Evolutionary conservation across 805 yeast genomes (phyloP).

Genomic region (Candida adriatica): DNA sequence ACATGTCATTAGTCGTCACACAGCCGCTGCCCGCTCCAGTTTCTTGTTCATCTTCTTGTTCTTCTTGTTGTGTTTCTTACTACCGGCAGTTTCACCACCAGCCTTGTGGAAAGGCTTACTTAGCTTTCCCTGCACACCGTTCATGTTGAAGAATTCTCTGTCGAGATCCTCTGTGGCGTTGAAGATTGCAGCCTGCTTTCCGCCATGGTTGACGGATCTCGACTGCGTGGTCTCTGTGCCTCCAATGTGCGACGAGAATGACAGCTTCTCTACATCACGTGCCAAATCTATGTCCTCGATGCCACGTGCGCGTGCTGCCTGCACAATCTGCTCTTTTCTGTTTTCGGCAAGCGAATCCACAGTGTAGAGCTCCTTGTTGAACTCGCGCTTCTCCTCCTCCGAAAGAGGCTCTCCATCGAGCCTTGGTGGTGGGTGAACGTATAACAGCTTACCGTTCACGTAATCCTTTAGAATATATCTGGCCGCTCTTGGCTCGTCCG

Average conservation of each 20-base stretch:
- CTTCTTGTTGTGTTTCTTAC: constrained; percentile 72
- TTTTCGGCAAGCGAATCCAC: constrained; percentile 60
- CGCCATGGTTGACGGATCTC: constrained; percentile 62
- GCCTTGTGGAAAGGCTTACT: constrained; percentile 68
- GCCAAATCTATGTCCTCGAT: constrained; percentile 54
- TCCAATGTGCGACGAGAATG: constrained; percentile 74
- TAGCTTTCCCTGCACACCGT: constrained; percentile 53
- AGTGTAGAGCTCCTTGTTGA: constrained; percentile 71
- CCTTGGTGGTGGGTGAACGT: constrained; percentile 83
- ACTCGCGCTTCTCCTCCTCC: constrained; percentile 49
- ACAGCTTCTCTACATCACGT: constrained; percentile 60
- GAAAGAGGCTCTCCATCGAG: constrained; percentile 37
- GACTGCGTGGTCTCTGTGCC: constrained; percentile 38
- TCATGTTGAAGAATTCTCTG: constrained; percentile 74
- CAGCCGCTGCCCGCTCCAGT: constrained; percentile 7
- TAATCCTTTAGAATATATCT: constrained; percentile 90
- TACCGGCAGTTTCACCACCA: constrained; percentile 26
- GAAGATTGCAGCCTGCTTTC: constrained; percentile 71
- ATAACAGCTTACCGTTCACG: constrained; percentile 84
- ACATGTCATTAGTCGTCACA: too few relatives aligned
- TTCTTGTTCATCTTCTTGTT: constrained; percentile 39
- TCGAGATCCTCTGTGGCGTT: constrained; percentile 82
- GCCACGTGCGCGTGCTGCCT: constrained; percentile 54
- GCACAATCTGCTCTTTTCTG: constrained; percentile 62
- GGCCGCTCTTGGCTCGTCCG: constrained; percentile 93